Conservation (phyloP, 805 yeast genomes). For the Zygotorulaspora florentina region DNA sequence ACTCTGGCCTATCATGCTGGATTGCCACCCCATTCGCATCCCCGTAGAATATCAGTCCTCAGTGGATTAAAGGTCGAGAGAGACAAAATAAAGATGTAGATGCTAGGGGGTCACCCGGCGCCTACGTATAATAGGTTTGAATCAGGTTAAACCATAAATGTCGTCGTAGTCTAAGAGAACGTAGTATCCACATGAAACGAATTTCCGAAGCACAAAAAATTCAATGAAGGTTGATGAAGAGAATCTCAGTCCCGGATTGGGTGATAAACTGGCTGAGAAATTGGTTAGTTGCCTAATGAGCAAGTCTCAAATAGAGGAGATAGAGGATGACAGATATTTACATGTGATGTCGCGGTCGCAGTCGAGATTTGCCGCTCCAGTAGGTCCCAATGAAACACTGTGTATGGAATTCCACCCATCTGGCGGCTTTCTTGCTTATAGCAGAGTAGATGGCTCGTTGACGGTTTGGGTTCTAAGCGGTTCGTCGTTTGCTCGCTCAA, state of each 20-base stretch:
- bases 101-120: too few species aligned
- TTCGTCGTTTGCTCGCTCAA: constrained; percentile 10
- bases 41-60: too few species aligned
- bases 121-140: too few species aligned
- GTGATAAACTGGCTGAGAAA: constrained; percentile 8
- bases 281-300: constrained; percentile 7
- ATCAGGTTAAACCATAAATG: too few species aligned
- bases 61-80: too few species aligned
- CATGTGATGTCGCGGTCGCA: constrained; percentile 16
- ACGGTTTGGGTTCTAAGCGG: constrained; percentile 24
- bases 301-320: constrained; percentile 12
- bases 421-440: constrained; percentile 27
- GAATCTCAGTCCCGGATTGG: constrained; percentile 6
- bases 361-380: constrained; percentile 22
- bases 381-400: constrained; percentile 20
- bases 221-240: constrained; percentile 1
- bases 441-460: constrained; percentile 32
- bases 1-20: too few species aligned
- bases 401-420: constrained; percentile 28
- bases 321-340: constrained; percentile 26
- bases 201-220: background rate
- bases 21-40: too few species aligned
- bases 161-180: too few species aligned
- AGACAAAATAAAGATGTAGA: too few species aligned
- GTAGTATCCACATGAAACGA: background rate